phyloP scores from a whole-genome alignment of 169 alveolate species.

The Ichthyophthirius multifiliis region DNA sequence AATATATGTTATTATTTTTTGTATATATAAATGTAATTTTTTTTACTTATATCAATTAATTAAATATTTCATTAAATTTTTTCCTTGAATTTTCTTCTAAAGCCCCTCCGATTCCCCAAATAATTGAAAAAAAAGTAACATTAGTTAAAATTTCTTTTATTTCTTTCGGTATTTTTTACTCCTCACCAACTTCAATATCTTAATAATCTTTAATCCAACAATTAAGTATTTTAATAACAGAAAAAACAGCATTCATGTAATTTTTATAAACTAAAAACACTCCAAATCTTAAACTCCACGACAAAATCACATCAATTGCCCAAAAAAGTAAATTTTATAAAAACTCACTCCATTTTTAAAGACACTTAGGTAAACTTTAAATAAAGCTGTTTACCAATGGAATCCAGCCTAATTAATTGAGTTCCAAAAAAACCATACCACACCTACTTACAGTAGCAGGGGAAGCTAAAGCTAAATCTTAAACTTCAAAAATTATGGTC shows the following conservation, averaged over 20 bases:
- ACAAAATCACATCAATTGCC: slow-evolving; percentile 7
- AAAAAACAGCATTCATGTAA: slow-evolving; percentile 19
- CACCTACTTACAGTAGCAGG: slow-evolving; percentile 91
- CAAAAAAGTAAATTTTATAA: slow-evolving; percentile 19
- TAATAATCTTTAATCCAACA: slow-evolving; percentile 23
- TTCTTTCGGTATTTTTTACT: slow-evolving; percentile 58
- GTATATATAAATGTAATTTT: not conserved
- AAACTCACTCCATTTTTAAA: slow-evolving; percentile 36
- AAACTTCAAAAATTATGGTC: slow-evolving; percentile 88
- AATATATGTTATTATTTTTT: not conserved
- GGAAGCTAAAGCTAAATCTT: slow-evolving; percentile 82
- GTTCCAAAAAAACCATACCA: slow-evolving; percentile 89
- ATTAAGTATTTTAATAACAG: not conserved
- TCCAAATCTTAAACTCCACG: slow-evolving; percentile 26
- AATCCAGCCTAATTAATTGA: slow-evolving; percentile 80
- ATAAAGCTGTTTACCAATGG: slow-evolving; percentile 75
- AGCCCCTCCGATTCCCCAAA: slow-evolving; percentile 86
- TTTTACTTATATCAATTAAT: slow-evolving; percentile 41
- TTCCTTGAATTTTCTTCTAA: slow-evolving; percentile 73
- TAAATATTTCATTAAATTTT: slow-evolving; percentile 58
- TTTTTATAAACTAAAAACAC: slow-evolving; percentile 18
- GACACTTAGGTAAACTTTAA: slow-evolving; percentile 32
- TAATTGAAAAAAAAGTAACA: slow-evolving; percentile 61
- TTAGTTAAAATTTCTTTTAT: slow-evolving; percentile 65
- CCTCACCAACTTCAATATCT: not conserved